Evolutionary conservation across 176 grass and related monocot genomes (phyloP).

Genomic region (Triticum aestivum): IWGSC_CS_RefSeq_v2.1 NC_057808.1:392333881-392334380

Average conservation of each 20-base stretch:
- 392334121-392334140: background rate
- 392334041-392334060: background rate
- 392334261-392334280: background rate
- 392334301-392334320: background rate
- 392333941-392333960: conserved; percentile 6
- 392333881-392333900: conserved; percentile 99
- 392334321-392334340: background rate
- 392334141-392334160: background rate
- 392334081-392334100: background rate
- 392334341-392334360: background rate
- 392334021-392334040: background rate
- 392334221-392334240: background rate
- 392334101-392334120: background rate
- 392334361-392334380: background rate
- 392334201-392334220: background rate
- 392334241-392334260: background rate
- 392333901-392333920: conserved; percentile 32
- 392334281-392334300: background rate
- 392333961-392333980: background rate
- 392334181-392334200: background rate
- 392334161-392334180: background rate
- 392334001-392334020: background rate
- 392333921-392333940: conserved; percentile 24
- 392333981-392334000: background rate
- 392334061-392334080: background rate